Percentiles rank a stretch among this genome's conserved stretches.
These are phyloP conservation scores for Xanthoconium stramineum DNA, from an alignment of 768 basidiomycete genomes.

Conservation along the genomic window DNA sequence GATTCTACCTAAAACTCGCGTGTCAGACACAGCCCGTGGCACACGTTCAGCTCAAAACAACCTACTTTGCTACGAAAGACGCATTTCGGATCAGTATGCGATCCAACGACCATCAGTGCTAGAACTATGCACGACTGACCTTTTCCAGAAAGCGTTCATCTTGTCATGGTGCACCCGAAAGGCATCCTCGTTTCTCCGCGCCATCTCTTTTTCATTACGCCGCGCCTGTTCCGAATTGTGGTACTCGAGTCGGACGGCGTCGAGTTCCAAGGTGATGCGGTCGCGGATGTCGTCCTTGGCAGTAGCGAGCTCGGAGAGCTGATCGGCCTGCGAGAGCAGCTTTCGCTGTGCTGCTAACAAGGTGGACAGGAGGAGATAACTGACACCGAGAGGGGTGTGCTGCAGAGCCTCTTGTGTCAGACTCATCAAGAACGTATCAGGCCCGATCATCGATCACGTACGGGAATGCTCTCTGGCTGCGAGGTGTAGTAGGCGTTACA, in stretches of 20 bases:
- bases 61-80: neutral
- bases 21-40: neutral
- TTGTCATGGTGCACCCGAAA: neutral
- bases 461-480: too few species aligned
- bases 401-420: neutral
- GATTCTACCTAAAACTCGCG: neutral
- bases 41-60: neutral
- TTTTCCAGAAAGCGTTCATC: slow-evolving; percentile 1
- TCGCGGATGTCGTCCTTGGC: neutral
- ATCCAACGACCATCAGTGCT: neutral
- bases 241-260: neutral
- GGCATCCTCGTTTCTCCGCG: neutral
- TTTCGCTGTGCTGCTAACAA: slow-evolving; percentile 1
- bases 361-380: neutral
- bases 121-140: neutral
- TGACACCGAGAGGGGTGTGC: neutral
- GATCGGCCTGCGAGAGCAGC: neutral
- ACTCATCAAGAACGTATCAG: too few species aligned
- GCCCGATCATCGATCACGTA: too few species aligned
- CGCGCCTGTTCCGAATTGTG: neutral
- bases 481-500: too few species aligned
- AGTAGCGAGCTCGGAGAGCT: neutral
- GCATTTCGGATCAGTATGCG: neutral
- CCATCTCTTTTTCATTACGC: neutral
- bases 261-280: neutral